Conservation (phyloP, 768 basidiomycete species). For the Lentinula detonsa region DNA sequence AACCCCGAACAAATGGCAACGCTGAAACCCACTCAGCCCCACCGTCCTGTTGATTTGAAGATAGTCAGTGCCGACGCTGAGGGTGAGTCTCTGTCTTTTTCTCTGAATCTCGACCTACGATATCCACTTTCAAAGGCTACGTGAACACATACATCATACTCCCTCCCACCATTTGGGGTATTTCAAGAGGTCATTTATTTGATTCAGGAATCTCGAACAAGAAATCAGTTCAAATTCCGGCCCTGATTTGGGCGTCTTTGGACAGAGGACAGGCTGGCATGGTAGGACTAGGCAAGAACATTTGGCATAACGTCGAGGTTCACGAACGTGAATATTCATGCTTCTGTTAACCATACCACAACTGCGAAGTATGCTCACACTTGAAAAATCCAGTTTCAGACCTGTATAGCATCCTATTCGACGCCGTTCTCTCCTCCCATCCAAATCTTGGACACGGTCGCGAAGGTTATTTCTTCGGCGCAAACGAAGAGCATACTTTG, state of each 20-base stretch:
- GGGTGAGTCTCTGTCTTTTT: conserved; percentile 13
- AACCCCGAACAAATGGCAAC: conserved; percentile 20
- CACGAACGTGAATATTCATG: conserved; percentile 35
- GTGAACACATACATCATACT: conserved; percentile 6
- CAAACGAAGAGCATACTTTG: conserved; percentile 40
- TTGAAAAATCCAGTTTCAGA: conserved; percentile 26
- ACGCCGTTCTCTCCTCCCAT: conserved; percentile 24
- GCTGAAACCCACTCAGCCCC: conserved; percentile 18
- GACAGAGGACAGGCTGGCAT: conserved; percentile 45
- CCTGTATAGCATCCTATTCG: conserved; percentile 39
- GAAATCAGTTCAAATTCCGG: conserved; percentile 47
- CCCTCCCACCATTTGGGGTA: conserved; percentile 47
- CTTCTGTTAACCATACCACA: not conserved
- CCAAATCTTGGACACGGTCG: conserved; percentile 32
- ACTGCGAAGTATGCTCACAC: not conserved
- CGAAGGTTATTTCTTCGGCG: conserved; percentile 50
- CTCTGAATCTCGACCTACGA: not conserved
- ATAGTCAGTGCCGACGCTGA: conserved; percentile 25
- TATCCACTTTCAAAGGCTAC: conserved; percentile 1
- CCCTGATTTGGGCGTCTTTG: conserved; percentile 36
- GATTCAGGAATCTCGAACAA: conserved; percentile 47
- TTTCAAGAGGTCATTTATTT: conserved; percentile 40
- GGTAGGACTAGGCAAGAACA: conserved; percentile 50
- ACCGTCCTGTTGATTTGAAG: conserved; percentile 24
- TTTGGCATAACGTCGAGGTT: conserved; percentile 54